A percentile compares a stretch with the other conserved stretches of the same genome.
phyloP scores from a whole-genome alignment of 768 basidiomycete genomes.

The Lactarius pseudohatsudake region DNA sequence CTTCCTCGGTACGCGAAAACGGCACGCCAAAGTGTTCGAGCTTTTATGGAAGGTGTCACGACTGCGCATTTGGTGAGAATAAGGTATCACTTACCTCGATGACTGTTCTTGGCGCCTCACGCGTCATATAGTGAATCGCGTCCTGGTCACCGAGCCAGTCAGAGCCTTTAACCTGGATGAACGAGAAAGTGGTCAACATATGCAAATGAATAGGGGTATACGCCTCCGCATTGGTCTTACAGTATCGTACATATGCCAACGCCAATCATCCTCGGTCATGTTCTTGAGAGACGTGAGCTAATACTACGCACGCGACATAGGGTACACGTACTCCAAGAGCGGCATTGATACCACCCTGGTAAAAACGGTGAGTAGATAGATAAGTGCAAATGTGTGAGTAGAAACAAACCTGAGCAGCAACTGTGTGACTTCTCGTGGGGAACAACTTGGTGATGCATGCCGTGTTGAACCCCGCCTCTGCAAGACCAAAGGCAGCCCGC shows the following conservation, averaged over 20 bases:
- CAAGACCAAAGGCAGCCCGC: slow-evolving; percentile 96
- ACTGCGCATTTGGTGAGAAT: not conserved
- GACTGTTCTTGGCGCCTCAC: slow-evolving; percentile 92
- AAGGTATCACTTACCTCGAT: slow-evolving; percentile 62
- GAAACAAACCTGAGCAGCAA: slow-evolving; percentile 83
- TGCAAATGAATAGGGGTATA: not conserved
- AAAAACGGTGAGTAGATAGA: slow-evolving; percentile 3
- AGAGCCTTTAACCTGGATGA: slow-evolving; percentile 88
- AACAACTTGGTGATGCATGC: slow-evolving; percentile 99
- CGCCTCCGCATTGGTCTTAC: slow-evolving; percentile 44
- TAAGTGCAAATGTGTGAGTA: not conserved
- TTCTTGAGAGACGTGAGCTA: slow-evolving; percentile 51
- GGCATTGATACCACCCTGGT: slow-evolving; percentile 95
- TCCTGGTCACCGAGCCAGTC: slow-evolving; percentile 99
- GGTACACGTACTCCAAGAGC: slow-evolving; percentile 77
- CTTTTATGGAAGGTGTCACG: slow-evolving; percentile 42
- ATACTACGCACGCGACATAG: not conserved
- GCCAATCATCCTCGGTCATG: slow-evolving; percentile 99
- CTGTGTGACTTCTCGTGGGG: slow-evolving; percentile 97
- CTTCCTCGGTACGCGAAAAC: slow-evolving; percentile 97
- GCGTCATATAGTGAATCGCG: slow-evolving; percentile 99
- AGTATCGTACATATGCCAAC: slow-evolving; percentile 99
- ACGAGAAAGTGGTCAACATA: not conserved
- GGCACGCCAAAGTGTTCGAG: slow-evolving; percentile 98
- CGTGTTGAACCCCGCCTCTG: slow-evolving; percentile 97